phyloP scores from a whole-genome alignment of 495 filamentous ascomycete genomes.

The Neurospora discreta region DNA sequence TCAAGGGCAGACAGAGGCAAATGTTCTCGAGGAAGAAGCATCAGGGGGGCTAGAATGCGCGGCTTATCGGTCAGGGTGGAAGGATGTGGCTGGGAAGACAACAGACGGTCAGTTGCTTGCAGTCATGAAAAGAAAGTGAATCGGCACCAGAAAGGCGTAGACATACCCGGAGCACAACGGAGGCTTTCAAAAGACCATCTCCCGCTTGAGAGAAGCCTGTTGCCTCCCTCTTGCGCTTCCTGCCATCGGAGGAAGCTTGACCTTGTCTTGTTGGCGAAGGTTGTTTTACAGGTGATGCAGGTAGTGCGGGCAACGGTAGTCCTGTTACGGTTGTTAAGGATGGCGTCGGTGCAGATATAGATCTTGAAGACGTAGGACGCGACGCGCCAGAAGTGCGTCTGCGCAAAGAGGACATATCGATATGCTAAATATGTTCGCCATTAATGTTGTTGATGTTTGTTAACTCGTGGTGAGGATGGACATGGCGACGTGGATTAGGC shows the following conservation, averaged over 20 bases:
- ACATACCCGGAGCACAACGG: slow-evolving; percentile 37
- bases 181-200: slow-evolving; percentile 37
- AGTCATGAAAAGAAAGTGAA: background rate
- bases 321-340: slow-evolving; percentile 17
- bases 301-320: background rate
- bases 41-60: slow-evolving; percentile 47
- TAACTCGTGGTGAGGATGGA: background rate
- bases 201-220: slow-evolving; percentile 16
- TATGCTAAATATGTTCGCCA: slow-evolving; percentile 9
- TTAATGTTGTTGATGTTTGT: slow-evolving; percentile 7
- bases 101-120: slow-evolving; percentile 9
- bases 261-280: background rate
- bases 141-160: background rate
- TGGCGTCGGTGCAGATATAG: slow-evolving; percentile 19
- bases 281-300: slow-evolving; percentile 1
- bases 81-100: slow-evolving; percentile 41
- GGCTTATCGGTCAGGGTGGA: slow-evolving; percentile 46
- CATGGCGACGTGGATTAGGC: background rate
- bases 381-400: slow-evolving; percentile 24
- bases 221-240: slow-evolving; percentile 20
- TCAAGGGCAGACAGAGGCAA: slow-evolving; percentile 53
- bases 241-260: background rate
- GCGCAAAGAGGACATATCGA: slow-evolving; percentile 25
- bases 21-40: slow-evolving; percentile 48
- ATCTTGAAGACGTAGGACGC: slow-evolving; percentile 20